Conservation (phyloP, 352 stramenopile genomes). For the Phytophthora agathidicida region DNA sequence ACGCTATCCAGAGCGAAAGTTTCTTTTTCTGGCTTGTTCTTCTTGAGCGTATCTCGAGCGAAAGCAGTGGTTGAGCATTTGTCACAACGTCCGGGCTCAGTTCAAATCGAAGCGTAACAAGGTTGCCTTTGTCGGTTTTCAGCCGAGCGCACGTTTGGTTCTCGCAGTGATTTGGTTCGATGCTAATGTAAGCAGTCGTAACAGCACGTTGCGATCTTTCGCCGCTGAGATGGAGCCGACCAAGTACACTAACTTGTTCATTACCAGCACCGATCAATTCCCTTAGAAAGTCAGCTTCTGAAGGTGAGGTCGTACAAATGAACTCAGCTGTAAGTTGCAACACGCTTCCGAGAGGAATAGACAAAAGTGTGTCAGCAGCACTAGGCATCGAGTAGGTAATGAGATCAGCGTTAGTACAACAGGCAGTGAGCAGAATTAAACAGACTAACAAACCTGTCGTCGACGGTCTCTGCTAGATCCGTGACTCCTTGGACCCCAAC, state of each 20-base stretch:
- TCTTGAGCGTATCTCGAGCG: constrained; percentile 18
- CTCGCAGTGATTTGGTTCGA: constrained; percentile 19
- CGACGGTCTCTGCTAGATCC: not conserved
- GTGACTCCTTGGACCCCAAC: not conserved
- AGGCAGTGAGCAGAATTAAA: too few species aligned
- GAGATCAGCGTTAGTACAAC: too few species aligned
- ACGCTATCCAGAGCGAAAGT: constrained; percentile 11
- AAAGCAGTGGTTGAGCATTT: constrained; percentile 14
- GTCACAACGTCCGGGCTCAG: constrained; percentile 30
- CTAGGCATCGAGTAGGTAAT: not conserved
- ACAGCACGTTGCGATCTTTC: constrained; percentile 12
- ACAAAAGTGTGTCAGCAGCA: not conserved
- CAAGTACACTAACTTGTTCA: constrained; percentile 3
- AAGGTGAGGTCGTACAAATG: constrained; percentile 7
- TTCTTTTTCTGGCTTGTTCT: constrained; percentile 9
- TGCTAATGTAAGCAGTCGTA: not conserved
- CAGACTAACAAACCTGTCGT: not conserved
- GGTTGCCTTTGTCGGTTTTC: not conserved
- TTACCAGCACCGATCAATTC: not conserved
- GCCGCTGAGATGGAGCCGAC: constrained; percentile 7
- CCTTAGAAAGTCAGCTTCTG: constrained; percentile 6
- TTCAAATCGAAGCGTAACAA: constrained; percentile 19
- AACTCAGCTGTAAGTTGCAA: constrained; percentile 17
- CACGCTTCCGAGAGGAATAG: constrained; percentile 24
- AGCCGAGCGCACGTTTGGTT: constrained; percentile 11